These are phyloP conservation scores for Xylaria sp. DNA, from an alignment of 2,329 filamentous ascomycete genomes.

Conservation along the genomic window DNA sequence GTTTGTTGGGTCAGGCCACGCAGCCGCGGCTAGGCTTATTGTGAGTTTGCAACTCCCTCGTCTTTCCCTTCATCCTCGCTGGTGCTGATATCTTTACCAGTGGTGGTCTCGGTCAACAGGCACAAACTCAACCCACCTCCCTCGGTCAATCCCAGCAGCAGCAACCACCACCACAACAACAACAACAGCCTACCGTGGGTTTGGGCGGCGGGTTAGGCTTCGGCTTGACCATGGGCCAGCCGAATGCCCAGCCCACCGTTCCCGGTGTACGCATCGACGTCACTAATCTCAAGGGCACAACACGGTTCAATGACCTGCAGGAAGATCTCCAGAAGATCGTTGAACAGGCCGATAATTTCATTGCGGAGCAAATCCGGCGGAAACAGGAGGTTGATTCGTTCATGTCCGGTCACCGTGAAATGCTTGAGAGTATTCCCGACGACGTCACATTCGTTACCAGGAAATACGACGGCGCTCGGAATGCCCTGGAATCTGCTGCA, in stretches of 20 bases:
- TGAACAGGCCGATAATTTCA: constrained; percentile 79
- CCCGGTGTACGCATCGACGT: constrained; percentile 83
- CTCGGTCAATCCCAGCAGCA: constrained; percentile 40
- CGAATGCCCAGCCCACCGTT: constrained; percentile 63
- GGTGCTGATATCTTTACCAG: constrained; percentile 28
- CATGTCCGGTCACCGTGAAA: constrained; percentile 65
- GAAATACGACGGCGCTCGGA: constrained; percentile 57
- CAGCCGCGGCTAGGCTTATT: constrained; percentile 46
- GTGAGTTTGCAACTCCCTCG: constrained; percentile 40
- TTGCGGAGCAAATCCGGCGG: constrained; percentile 81
- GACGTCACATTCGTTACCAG: constrained; percentile 57
- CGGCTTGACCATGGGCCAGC: constrained; percentile 60
- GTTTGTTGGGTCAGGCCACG: constrained; percentile 39
- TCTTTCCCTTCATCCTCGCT: background rate
- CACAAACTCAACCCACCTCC: constrained; percentile 37
- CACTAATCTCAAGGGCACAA: constrained; percentile 82
- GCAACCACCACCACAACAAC: constrained; percentile 41
- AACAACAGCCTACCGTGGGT: constrained; percentile 37
- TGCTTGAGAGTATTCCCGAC: constrained; percentile 59
- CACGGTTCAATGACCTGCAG: constrained; percentile 89
- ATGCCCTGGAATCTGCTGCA: constrained; percentile 53
- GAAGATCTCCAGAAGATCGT: constrained; percentile 84
- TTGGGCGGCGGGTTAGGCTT: constrained; percentile 45
- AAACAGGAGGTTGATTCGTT: constrained; percentile 80
- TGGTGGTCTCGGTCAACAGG: constrained; percentile 38